phyloP scores from a whole-genome alignment of 2,329 filamentous ascomycete species.

The Mycosphaerella arachidis region DNA sequence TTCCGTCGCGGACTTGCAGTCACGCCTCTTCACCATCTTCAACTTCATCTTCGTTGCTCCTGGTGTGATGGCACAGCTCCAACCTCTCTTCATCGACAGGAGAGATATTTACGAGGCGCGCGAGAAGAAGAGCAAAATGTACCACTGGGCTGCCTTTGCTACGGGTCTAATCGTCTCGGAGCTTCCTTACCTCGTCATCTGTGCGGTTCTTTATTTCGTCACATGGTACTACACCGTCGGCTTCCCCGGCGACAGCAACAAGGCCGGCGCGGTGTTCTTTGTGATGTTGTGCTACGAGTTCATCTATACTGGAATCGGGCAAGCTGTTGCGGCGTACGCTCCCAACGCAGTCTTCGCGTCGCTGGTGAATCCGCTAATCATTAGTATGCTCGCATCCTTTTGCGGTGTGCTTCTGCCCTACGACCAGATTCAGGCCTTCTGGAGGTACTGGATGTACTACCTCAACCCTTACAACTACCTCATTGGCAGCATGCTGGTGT shows the following conservation, averaged over 20 bases:
- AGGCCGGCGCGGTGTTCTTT: slow-evolving; percentile 46
- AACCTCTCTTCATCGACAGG: slow-evolving; percentile 56
- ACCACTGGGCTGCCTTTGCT: slow-evolving; percentile 71
- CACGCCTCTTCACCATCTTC: slow-evolving; percentile 32
- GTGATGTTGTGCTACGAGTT: slow-evolving; percentile 56
- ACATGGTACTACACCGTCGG: slow-evolving; percentile 34
- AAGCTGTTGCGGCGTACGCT: slow-evolving; percentile 49
- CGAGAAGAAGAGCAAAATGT: slow-evolving; percentile 62
- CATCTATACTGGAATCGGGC: slow-evolving; percentile 51
- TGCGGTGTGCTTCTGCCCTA: slow-evolving; percentile 36
- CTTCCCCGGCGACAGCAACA: slow-evolving; percentile 42
- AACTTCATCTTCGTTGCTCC: slow-evolving; percentile 36
- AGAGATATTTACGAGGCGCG: slow-evolving; percentile 56
- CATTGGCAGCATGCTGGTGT: slow-evolving; percentile 38
- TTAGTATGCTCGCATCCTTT: slow-evolving; percentile 32
- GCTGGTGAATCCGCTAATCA: slow-evolving; percentile 39
- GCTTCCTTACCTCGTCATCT: slow-evolving; percentile 61
- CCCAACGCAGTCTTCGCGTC: slow-evolving; percentile 45
- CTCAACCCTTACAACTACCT: slow-evolving; percentile 43
- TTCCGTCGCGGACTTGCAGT: slow-evolving; percentile 35
- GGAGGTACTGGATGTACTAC: slow-evolving; percentile 40
- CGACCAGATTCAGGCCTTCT: slow-evolving; percentile 32
- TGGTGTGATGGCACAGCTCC: slow-evolving; percentile 53
- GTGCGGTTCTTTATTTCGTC: slow-evolving; percentile 51
- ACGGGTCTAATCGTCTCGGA: slow-evolving; percentile 66